Percentiles rank a stretch among this genome's conserved stretches.
Conservation (phyloP, 257 asterid species). For the Jacaranda mimosifolia region DNA sequence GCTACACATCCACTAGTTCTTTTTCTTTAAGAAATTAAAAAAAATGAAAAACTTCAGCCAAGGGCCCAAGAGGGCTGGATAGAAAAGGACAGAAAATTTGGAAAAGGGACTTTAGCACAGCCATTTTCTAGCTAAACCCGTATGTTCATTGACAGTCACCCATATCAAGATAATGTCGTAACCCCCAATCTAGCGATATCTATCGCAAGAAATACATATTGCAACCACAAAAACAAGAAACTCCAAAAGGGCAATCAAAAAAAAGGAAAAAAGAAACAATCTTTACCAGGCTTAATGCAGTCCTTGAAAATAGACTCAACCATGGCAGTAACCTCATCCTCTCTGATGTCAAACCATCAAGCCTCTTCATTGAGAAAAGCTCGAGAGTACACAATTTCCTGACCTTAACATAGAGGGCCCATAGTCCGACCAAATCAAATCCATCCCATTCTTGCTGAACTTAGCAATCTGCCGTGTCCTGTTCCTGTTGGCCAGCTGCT, state of each 20-base stretch:
- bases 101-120: no score
- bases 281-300: constrained; percentile 60
- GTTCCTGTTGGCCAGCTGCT: constrained; percentile 52
- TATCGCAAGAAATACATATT: neutral
- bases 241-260: neutral
- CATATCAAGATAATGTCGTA: no score
- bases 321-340: constrained; percentile 88
- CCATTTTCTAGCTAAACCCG: no score
- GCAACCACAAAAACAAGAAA: neutral
- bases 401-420: constrained; percentile 92
- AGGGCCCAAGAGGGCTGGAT: no score
- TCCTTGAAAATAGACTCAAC: constrained; percentile 69
- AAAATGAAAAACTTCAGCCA: no score
- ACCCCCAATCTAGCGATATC: no score
- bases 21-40: no score
- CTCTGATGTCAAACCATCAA: constrained; percentile 74
- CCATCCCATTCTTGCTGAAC: constrained; percentile 78
- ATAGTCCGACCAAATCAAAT: constrained; percentile 89
- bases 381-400: constrained; percentile 85
- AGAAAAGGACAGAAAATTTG: no score
- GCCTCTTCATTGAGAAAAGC: constrained; percentile 73
- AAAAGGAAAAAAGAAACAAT: neutral
- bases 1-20: no score
- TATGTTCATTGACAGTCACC: no score
- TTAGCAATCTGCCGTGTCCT: constrained; percentile 51